Conservation (phyloP, 768 basidiomycete genomes). For the Hericium rajendrae region DNA sequence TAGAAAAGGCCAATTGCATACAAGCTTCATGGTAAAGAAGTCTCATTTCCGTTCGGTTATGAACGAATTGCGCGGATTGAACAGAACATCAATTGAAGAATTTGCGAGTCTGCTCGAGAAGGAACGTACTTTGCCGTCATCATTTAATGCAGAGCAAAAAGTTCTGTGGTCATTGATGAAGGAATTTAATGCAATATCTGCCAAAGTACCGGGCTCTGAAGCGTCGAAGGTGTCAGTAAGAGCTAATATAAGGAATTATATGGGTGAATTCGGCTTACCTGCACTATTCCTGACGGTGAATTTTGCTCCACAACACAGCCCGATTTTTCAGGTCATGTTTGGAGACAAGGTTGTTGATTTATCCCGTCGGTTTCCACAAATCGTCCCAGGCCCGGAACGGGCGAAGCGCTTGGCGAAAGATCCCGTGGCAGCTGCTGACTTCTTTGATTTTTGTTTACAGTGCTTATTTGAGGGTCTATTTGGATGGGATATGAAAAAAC, state of each 20-base stretch:
- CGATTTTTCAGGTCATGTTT: constrained; percentile 23
- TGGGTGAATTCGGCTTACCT: constrained; percentile 21
- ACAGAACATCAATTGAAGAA: constrained; percentile 2
- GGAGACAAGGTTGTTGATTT: constrained; percentile 14
- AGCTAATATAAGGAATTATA: constrained; percentile 20
- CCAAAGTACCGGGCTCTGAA: constrained; percentile 23
- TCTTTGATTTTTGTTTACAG: too few relatives aligned
- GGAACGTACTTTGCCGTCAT: constrained; percentile 1
- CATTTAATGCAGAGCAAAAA: constrained; percentile 11
- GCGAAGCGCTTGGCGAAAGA: constrained; percentile 21
- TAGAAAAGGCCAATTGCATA: too few relatives aligned
- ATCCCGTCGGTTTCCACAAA: constrained; percentile 10
- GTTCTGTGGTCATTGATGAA: constrained; percentile 17
- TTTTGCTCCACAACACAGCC: constrained; percentile 14
- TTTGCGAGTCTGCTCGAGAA: constrained; percentile 6
- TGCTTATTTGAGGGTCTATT: too few relatives aligned
- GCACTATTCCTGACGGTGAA: constrained; percentile 22
- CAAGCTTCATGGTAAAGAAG: constrained; percentile 12
- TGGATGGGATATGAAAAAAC: too few relatives aligned
- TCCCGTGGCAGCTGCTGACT: too few relatives aligned
- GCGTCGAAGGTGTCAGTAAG: constrained; percentile 18
- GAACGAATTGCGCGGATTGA: constrained; percentile 3
- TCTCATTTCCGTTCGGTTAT: too few relatives aligned
- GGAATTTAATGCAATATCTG: constrained; percentile 22
- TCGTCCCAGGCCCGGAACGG: constrained; percentile 10